Evolutionary conservation across 164 flowering plant genomes (phyloP), one percentile per base, ranked within the genome.

Genomic region (Dillenia turbinata): DNA sequence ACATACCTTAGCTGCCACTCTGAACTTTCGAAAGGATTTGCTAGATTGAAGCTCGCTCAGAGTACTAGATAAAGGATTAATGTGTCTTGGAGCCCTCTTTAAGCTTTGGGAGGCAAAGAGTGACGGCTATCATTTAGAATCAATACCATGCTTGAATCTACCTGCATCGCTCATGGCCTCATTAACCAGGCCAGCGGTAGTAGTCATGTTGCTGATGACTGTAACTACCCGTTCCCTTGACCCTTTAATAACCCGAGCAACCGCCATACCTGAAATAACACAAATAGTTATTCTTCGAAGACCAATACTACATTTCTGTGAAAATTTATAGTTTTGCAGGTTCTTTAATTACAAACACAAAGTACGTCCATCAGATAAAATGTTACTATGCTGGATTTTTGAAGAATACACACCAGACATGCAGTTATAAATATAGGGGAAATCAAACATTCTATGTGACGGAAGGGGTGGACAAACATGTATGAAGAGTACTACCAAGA

Each of bases 81-180:
- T 72, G 11, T 58, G 88, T 84, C 74, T 78, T 86, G 22, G 81
- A 64, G 57, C 84, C 84, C 60, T 89, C 95, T 40, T 89, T 93
- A 51, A 74, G 74, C 76, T 83, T 89, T 51, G 86, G 90, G 69
- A 82, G 87, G n/a, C 58, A 89, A 76, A 56, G 87, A 83, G 62
- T 88, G 92, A 1, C 85, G 87, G 56, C 84, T 86, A 64, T 92
- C 98, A 79, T 92, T 92, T 63, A 92, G 69, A 60, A 92, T 88
- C 54, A 92, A 95, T 16, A 92, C 77, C 95, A 89, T 81, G 70
- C 88, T 81, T 7, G 93, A 80, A 66, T 89, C 98, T 75, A 92
- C 96, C 98, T 45, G 93, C 91, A 81, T 86, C 89, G 73, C 90
- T 78, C 95, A 89, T 89, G 51, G 96, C 98, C 78, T 89, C 96